Evolutionary conservation across 1,284 basidiomycete genomes (phyloP), one percentile per base, ranked within the genome.

Genomic region (Ustilago esculenta): DNA sequence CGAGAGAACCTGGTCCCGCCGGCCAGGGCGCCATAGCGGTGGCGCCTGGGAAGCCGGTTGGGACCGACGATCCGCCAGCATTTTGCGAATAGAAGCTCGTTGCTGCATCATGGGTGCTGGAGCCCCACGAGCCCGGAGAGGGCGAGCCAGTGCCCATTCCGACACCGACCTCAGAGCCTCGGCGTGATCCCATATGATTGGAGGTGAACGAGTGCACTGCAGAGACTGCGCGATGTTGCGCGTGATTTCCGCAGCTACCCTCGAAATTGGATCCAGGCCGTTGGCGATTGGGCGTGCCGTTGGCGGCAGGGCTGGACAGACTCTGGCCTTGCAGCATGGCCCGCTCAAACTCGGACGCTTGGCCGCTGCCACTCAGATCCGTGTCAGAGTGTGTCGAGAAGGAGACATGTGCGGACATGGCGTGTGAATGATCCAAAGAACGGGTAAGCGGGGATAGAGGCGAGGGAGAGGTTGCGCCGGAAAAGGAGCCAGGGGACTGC

Each of bases 21-120:
- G 61, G 53, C 68, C 68, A 71, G 0, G 68, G 61, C 9, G 68
- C 68, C 61, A 71, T 65, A 10, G 68, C 61, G 1, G 61, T 56
- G 5, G 61, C 68, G 5, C 68, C 68, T 4, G 68, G 68, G n/a
- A 71, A 61, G 20, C 68, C 68, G 1, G 68, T 71, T 12, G 68
- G 68, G 8, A 71, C 68, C 7, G 68, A 71, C 0, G 68, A 71
- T 3, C 68, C 61, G 4, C 61, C 61, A 0, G 61, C 33, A 11
- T 54, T 66, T 24, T 45, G 42, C 40, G 48, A 44, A 11, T 50
- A 55, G 40, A 60, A 29, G 23, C 35, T 42, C 8, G 50, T 29
- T 2, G 48, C 37, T 2, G 47, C 41, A 14, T 70, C 60, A 25
- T 48, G 53, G 36, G 25, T 18, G 21, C 12, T 32, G 2, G 51